Conservation (phyloP, 768 basidiomycete genomes). For the Mycena metata region DNA sequence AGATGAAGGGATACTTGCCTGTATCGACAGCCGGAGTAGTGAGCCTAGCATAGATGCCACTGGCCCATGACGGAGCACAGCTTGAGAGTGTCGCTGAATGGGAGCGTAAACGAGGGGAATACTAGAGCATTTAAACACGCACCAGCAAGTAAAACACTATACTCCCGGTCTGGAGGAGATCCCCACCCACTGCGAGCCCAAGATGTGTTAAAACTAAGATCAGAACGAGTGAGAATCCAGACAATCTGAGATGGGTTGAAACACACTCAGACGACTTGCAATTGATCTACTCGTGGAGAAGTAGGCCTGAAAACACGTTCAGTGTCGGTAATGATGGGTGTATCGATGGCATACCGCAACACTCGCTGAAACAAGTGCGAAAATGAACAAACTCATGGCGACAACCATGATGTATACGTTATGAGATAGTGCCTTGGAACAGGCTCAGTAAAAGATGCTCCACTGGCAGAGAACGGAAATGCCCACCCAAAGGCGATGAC, state of each 20-base stretch:
- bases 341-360: constrained; percentile 3
- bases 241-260: background rate
- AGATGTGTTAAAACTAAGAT: too few relatives aligned
- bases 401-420: too few relatives aligned
- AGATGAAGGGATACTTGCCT: constrained; percentile 10
- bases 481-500: constrained; percentile 12
- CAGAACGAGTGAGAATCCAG: too few relatives aligned
- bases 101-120: background rate
- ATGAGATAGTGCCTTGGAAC: background rate
- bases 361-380: background rate
- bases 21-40: too few relatives aligned
- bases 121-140: background rate
- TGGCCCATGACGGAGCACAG: too few relatives aligned
- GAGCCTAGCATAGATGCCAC: background rate
- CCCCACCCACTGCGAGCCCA: too few relatives aligned
- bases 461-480: background rate
- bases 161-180: too few relatives aligned
- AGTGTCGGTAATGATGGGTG: background rate
- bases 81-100: background rate
- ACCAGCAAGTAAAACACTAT: constrained; percentile 4
- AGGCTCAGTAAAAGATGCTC: background rate
- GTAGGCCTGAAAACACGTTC: background rate
- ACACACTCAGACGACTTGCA: constrained; percentile 4
- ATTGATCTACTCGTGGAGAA: constrained; percentile 1
- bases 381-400: background rate